Base-by-base conservation (phyloP, 495 filamentous ascomycete species). In the Aspergillus baeticus region DNA sequence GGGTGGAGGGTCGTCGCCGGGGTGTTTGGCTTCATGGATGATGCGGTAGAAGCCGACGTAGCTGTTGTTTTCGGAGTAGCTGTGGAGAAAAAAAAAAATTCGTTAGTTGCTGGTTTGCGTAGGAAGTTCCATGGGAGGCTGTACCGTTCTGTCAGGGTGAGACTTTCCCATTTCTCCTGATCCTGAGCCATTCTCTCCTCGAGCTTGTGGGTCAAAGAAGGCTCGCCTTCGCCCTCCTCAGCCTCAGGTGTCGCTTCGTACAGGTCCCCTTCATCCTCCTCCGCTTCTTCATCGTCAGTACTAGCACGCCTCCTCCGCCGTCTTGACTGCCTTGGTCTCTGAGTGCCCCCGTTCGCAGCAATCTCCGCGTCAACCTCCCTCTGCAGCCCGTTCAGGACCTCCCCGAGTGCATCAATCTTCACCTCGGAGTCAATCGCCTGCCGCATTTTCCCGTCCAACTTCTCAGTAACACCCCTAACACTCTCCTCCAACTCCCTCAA, bases 41-140 rank as follows among this genome's bases (percentile, higher is more conserved):
- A 84, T 76, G 42, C 81, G 80, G 66, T 88, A 87, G 81, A 96
- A 96, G 23, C 79, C 77, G 51, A 86, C 76, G 76, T 96, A 96
- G 56, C 84, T 76, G 70, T 93, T 92, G 69, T 94, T 80, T 8
- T 77, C 61, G n/a, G 83, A 83, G 71, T 96, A 96, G 54, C 75
- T 78, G 61, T 10, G 47, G 22, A 21, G 8, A 15, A 18, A 37
- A n/a, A 14, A 15, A 18, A 37, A n/a, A 14, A 20, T 14, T 2
- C 11, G 22, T 46, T 44, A 50, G 47, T 22, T 20, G 15, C 0
- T 10, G 7, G 1, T 21, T 26, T 22, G 42, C 11, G 42, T 43
- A 50, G 31, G 15, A 11, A 22, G 13, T n/a, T 3, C 13, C 17
- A 8, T 29, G 21, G 23, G 34, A 26, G 22, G 10, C 48, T 63